Base-by-base conservation (phyloP, 2,329 filamentous ascomycete species). In the Sporothrix inflata region DNA sequence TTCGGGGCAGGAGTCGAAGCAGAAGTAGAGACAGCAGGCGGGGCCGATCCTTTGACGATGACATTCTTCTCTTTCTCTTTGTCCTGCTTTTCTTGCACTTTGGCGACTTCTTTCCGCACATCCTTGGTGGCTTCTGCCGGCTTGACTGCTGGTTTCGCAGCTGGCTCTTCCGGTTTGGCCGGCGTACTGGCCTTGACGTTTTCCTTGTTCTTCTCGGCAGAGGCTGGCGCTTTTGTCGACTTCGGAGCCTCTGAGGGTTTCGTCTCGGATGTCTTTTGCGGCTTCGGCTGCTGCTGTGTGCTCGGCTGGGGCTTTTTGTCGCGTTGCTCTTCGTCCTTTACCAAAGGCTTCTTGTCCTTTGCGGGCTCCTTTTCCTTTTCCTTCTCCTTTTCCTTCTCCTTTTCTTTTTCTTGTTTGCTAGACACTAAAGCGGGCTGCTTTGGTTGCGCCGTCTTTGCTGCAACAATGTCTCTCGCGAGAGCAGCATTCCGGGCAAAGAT, bases 401-500 rank as follows among this genome's bases (percentile, higher is more conserved):
- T 16, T 16, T 27, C 45, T 42, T 40, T 38, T 12, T 51, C n/a
- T 1, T 65, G 53, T 6, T 16, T 70, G 53, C 27, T 30, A 19
- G 27, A 38, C 45, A 40, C 9, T 1, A 1, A 14, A 27, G 30
- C 6, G 47, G 69, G n/a, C 30, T 9, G 12, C 16, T 27, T 21
- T 7, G 66, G 0, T 30, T 30, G 40, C 3, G 67, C n/a, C 4
- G 67, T 16, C 34, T 34, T 65, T n/a, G 55, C 42, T 3, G 57
- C 53, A 5, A 38, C 49, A 34, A n/a, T 53, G 21, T 69, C 66
- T 9, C 30, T 30, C 7, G 42, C 51, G 19, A 63, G 38, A 16
- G 70, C 34, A 1, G 71, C 47, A 7, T 55, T 70, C 9, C 71
- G 68, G 40, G 71, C 71, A 67, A 70, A 70, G 3, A 70, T 68